These are phyloP conservation scores for Phyllosticta ampelicida DNA, from an alignment of 2,329 filamentous ascomycete species.

Conservation along the genomic window DNA sequence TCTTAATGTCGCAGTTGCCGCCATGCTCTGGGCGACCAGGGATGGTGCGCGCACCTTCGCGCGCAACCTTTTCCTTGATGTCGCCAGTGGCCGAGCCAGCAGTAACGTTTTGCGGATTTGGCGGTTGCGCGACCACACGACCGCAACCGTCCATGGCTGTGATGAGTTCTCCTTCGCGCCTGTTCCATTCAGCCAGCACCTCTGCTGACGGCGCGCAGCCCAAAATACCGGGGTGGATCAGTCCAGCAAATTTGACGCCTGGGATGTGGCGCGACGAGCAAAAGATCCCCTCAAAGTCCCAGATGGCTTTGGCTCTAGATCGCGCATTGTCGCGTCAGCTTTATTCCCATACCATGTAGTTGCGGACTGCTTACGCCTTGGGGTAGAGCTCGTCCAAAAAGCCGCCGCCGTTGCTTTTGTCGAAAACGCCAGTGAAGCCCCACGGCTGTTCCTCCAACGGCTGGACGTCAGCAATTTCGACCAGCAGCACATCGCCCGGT, in stretches of 20 bases:
- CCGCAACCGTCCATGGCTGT: slow-evolving; percentile 52
- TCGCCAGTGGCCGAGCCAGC: slow-evolving; percentile 52
- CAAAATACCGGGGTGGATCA: slow-evolving; percentile 86
- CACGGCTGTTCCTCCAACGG: slow-evolving; percentile 76
- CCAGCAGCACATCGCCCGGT: slow-evolving; percentile 72
- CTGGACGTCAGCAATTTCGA: slow-evolving; percentile 90
- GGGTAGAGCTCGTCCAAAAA: slow-evolving; percentile 85
- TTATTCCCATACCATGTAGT: background rate
- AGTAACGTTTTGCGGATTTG: slow-evolving; percentile 60
- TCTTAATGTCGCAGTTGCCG: slow-evolving; percentile 89
- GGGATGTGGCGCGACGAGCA: slow-evolving; percentile 66
- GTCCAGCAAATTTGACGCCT: slow-evolving; percentile 73
- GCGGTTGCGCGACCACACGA: slow-evolving; percentile 66
- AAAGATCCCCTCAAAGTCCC: slow-evolving; percentile 69
- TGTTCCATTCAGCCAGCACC: slow-evolving; percentile 73
- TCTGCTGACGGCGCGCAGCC: slow-evolving; percentile 76
- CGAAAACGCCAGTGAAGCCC: slow-evolving; percentile 82
- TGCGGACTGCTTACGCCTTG: slow-evolving; percentile 48
- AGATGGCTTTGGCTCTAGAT: slow-evolving; percentile 59
- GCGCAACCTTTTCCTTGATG: slow-evolving; percentile 56
- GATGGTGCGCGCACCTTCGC: slow-evolving; percentile 74
- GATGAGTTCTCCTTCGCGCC: slow-evolving; percentile 71
- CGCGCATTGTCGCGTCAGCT: background rate
- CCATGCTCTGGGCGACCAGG: slow-evolving; percentile 78
- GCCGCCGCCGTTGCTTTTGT: slow-evolving; percentile 71